Base-by-base conservation (phyloP, 305 asterid species). In the Lippia alba region DNA sequence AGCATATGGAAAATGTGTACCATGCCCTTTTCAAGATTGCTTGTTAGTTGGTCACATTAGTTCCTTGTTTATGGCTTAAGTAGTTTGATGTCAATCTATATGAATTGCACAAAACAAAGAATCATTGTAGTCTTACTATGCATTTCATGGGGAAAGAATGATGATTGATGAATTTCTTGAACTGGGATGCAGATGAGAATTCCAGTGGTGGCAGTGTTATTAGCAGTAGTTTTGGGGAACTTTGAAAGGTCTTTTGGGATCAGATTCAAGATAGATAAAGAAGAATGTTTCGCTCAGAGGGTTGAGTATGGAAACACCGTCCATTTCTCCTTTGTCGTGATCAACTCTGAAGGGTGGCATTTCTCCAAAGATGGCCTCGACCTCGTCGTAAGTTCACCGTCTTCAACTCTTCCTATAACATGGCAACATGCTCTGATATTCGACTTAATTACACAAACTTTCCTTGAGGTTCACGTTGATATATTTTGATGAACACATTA, bases 261-360 rank as follows among this genome's bases (percentile, higher is more conserved):
- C 56, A 85, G 92, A 76, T 80, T 89, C 61, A 83, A 80, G 12
- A 84, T 88, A 20, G 92, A 89, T 50, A 81, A 89, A 78, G 92
- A 89, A 60, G 96, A 89, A 68, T 86, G 93, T 60, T 62, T 86
- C 69, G 78, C 96, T 30, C 92, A 85, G 61, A 89, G 83, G 71
- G 89, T 83, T 67, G 85, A 85, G 49, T 76, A 84, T 73, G 92
- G 96, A 5, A 85, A 86, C 36, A 83, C 87, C 3, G 91, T 89
- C 55, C 92, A 83, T 78, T 81, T 78, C 40, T 84, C 96, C 0
- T 86, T 85, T 66, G 92, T 89, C 48, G 96, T 89, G 58, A 89
- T 89, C 60, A 89, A 86, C 75, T 65, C 89, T 12, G 92, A 86
- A n/a, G 77, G 85, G 83, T 89, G 77, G 85, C 84, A 80, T 80